Evolutionary conservation across 1,284 basidiomycete genomes (phyloP), one percentile per base, ranked within the genome.

Genomic region (Austroboletus niveus): DNA sequence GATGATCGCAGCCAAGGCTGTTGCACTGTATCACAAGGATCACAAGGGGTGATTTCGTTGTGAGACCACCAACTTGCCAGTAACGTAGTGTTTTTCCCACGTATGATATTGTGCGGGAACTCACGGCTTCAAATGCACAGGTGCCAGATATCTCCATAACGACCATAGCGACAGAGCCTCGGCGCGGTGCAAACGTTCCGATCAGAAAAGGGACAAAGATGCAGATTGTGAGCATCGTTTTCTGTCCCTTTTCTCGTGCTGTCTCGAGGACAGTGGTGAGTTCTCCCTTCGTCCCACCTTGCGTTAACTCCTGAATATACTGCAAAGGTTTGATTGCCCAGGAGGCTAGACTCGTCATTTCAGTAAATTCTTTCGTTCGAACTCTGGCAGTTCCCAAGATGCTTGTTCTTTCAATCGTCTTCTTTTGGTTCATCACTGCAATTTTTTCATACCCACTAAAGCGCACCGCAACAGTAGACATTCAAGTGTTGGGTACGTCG

Each of bases 401-500:
- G 51, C 30, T 40, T 31, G 35, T 42, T 6, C 14, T 38, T 47
- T 29, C 42, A 15, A 1, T 30, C 24, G 2, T 42, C 36, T 45
- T 47, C 31, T 7, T 55, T 31, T 49, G 32, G 45, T 17, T n/a
- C 8, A 29, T 51, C 9, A 5, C 24, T 48, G 31, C 22, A 20
- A 42, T 49, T 32, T 41, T 51, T 24, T 45, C 56, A 8, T 42
- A 49, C 27, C 56, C 51, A 4, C 30, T 46, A 15, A 38, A 42
- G 45, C 52, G 7, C 17, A 42, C 2, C 9, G 22, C 43, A 42
- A 14, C 42, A 5, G 8, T 35, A 38, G 43, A 58, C n/a, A 40
- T 55, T 17, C 20, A 45, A 49, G 35, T 60, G 61, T 65, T 57
- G 47, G 46, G 56, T 56, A 47, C 14, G 53, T 52, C 14, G 53